Evolutionary conservation across 2,329 filamentous ascomycete species (phyloP).

Genomic region (Hymenoscyphus linearis): DNA sequence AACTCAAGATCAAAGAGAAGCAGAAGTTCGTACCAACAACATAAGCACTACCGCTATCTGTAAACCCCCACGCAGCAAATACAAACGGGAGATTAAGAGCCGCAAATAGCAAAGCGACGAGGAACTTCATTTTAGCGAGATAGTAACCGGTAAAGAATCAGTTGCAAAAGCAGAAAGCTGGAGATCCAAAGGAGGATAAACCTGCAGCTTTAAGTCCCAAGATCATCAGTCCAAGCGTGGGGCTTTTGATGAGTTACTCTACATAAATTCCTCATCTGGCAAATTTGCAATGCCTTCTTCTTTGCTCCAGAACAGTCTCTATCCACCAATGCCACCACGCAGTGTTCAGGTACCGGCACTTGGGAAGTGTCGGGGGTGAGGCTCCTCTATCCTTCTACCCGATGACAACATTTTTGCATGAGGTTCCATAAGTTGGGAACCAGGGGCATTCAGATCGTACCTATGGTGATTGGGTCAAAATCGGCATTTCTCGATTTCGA

Average conservation of each 20-base stretch:
- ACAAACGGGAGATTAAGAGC: slow-evolving; percentile 19
- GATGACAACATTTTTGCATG: not conserved
- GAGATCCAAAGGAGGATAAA: not conserved
- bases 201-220: not conserved
- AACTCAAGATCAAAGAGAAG: not conserved
- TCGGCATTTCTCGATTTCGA: not conserved
- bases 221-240: not conserved
- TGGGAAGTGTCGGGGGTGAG: not conserved
- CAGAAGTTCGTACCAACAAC: slow-evolving; percentile 26
- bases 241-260: not conserved
- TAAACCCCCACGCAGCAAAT: slow-evolving; percentile 37
- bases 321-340: not conserved
- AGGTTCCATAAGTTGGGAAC: not conserved
- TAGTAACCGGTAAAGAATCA: not conserved
- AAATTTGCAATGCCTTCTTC: not conserved
- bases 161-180: not conserved
- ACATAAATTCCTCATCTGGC: not conserved
- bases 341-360: not conserved
- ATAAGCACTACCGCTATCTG: slow-evolving; percentile 35
- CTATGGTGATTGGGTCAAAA: not conserved
- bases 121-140: slow-evolving; percentile 6
- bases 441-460: not conserved
- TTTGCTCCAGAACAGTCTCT: not conserved
- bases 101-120: slow-evolving; percentile 6
- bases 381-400: not conserved